phyloP scores from a whole-genome alignment of 2,329 filamentous ascomycete genomes.

The Colletotrichum graminicola region DNA sequence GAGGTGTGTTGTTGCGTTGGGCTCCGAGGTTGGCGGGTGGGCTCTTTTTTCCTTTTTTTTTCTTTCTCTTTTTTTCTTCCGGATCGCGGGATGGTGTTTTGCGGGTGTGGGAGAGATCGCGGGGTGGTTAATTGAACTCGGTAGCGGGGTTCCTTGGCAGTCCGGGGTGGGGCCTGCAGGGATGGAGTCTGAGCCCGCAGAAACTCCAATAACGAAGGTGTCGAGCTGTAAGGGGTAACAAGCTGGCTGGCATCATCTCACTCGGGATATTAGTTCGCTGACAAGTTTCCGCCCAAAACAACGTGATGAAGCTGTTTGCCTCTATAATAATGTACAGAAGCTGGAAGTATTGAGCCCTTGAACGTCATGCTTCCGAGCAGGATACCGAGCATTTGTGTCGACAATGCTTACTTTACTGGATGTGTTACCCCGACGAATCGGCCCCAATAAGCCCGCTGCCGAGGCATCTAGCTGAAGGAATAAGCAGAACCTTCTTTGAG shows the following conservation, averaged over 20 bases:
- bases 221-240: neutral
- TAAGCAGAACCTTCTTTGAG: neutral
- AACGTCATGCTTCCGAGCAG: neutral
- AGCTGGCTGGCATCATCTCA: neutral
- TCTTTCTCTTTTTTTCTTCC: neutral
- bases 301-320: neutral
- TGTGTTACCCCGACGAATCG: constrained; percentile 7
- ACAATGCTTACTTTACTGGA: neutral
- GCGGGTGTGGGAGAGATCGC: constrained; percentile 9
- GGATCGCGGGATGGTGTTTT: constrained; percentile 24
- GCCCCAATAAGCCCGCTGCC: constrained; percentile 15
- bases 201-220: neutral
- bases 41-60: neutral
- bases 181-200: neutral
- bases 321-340: neutral
- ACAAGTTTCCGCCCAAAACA: neutral
- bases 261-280: no score
- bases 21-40: constrained; percentile 1
- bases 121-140: constrained; percentile 26
- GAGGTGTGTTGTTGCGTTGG: neutral
- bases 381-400: no score
- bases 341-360: neutral
- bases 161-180: constrained; percentile 5
- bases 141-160: constrained; percentile 28
- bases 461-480: constrained; percentile 15